Conservation (phyloP, 2,329 filamentous ascomycete genomes). For the Colletotrichum melonis region DNA sequence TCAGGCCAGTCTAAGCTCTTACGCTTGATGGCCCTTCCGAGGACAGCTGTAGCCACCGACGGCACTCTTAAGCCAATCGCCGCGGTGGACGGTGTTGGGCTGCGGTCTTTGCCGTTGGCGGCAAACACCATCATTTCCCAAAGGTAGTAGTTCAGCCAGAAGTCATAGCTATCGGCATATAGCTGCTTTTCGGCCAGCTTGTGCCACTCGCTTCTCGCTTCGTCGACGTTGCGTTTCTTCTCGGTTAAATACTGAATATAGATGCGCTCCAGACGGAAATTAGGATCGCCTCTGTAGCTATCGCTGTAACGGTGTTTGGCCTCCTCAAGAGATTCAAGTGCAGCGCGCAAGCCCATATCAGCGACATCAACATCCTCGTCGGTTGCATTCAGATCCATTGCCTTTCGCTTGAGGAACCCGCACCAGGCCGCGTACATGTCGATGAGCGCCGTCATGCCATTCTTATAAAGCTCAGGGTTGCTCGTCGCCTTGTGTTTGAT, state of each 20-base stretch:
- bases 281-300: conserved; percentile 85
- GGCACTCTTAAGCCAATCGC: conserved; percentile 71
- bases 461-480: conserved; percentile 84
- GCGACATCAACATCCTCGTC: conserved; percentile 91
- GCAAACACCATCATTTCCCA: conserved; percentile 84
- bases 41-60: conserved; percentile 77
- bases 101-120: conserved; percentile 61
- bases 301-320: conserved; percentile 79
- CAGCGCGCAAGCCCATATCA: conserved; percentile 87
- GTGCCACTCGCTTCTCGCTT: conserved; percentile 83
- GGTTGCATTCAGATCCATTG: conserved; percentile 77
- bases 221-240: conserved; percentile 80
- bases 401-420: conserved; percentile 87
- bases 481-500: conserved; percentile 95
- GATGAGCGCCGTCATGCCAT: conserved; percentile 87
- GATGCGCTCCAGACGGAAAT: conserved; percentile 89
- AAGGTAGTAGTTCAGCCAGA: conserved; percentile 92
- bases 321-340: conserved; percentile 86
- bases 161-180: conserved; percentile 84
- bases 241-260: conserved; percentile 93
- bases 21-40: conserved; percentile 75
- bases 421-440: conserved; percentile 97
- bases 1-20: conserved; percentile 81
- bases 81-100: conserved; percentile 60
- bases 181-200: conserved; percentile 72